Evolutionary conservation across 2,329 filamentous ascomycete species (phyloP).

Genomic region (Clarireedia homoeocarpa): DNA sequence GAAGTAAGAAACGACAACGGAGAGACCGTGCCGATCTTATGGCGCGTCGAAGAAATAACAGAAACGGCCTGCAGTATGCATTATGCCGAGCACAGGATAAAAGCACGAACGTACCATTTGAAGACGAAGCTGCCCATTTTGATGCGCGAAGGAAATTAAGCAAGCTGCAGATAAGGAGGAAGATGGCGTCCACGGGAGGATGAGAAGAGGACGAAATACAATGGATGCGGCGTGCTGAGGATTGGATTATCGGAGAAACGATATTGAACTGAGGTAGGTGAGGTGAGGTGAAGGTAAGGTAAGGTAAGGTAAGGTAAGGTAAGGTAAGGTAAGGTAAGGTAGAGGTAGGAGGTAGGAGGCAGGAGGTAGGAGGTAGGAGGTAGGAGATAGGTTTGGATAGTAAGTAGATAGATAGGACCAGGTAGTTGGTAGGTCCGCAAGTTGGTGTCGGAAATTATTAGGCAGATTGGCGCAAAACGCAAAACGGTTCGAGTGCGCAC

Average conservation of each 20-base stretch:
- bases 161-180: neutral
- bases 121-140: conserved; percentile 32
- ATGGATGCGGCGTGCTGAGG: neutral
- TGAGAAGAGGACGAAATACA: neutral
- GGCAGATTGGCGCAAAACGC: neutral
- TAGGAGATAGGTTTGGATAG: neutral
- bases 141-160: conserved; percentile 4
- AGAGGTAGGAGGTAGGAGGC: neutral
- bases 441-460: neutral
- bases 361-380: neutral
- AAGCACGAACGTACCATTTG: conserved; percentile 27
- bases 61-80: neutral
- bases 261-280: neutral
- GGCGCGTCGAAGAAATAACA: no score
- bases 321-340: no score
- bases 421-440: no score
- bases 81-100: neutral
- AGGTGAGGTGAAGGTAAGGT: no score
- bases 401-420: neutral
- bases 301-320: no score
- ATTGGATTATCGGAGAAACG: neutral
- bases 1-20: neutral
- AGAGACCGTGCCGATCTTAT: neutral
- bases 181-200: neutral
- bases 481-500: neutral